Conservation (phyloP, 345 rosid species). For the Gynandropsis gynandra region DNA sequence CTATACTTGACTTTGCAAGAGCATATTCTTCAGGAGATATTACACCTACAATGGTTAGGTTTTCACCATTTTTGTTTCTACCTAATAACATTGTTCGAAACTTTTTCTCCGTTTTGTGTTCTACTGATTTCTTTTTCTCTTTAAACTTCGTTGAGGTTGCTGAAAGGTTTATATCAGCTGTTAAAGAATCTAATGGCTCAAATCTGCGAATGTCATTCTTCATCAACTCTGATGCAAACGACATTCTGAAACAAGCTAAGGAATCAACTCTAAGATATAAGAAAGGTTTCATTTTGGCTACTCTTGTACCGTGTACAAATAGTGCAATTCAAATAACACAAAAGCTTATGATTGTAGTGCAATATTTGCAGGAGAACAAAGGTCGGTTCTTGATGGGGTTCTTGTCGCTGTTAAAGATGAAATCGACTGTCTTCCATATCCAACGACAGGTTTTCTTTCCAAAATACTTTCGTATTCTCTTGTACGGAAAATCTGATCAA, state of each 20-base stretch:
- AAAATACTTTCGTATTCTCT: too few relatives aligned
- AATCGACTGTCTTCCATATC: slow-evolving; percentile 68
- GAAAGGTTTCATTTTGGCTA: slow-evolving; percentile 33
- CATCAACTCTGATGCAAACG: slow-evolving; percentile 36
- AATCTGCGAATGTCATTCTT: slow-evolving; percentile 53
- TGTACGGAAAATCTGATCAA: neutral
- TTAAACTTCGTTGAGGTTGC: slow-evolving; percentile 37
- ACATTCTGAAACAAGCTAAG: slow-evolving; percentile 49
- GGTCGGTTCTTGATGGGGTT: slow-evolving; percentile 62
- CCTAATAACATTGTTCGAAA: too few relatives aligned
- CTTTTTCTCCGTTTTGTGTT: neutral
- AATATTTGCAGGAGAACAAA: slow-evolving; percentile 42
- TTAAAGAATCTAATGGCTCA: slow-evolving; percentile 34
- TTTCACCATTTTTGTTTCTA: neutral
- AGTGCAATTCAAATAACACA: too few relatives aligned
- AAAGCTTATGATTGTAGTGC: too few relatives aligned
- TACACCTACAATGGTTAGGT: slow-evolving; percentile 42
- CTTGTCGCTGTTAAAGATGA: slow-evolving; percentile 72
- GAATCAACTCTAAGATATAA: slow-evolving; percentile 50
- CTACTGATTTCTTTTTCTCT: neutral
- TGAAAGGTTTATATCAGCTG: slow-evolving; percentile 39
- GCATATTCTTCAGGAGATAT: slow-evolving; percentile 44
- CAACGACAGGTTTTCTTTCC: slow-evolving; percentile 47
- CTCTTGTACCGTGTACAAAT: too few relatives aligned
- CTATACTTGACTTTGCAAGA: slow-evolving; percentile 43